phyloP scores from a whole-genome alignment of 352 stramenopile species.

The Phytophthora colocasiae region DNA sequence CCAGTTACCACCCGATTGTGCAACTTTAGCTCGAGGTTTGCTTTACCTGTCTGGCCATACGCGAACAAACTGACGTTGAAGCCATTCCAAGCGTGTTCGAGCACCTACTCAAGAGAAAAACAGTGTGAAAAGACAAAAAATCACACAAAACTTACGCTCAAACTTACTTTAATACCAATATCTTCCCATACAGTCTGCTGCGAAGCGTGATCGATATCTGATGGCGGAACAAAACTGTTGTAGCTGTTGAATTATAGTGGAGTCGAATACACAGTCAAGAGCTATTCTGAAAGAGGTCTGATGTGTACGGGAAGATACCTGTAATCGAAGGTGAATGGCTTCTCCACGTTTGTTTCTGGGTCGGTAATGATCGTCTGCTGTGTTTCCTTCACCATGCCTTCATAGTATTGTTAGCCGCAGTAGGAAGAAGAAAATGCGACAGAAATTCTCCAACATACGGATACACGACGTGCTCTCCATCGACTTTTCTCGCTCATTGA shows the following conservation, averaged over 20 bases:
- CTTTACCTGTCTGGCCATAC: constrained; percentile 82
- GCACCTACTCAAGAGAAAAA: constrained; percentile 42
- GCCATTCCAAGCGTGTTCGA: constrained; percentile 91
- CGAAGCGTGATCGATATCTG: constrained; percentile 69
- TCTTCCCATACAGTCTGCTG: constrained; percentile 89
- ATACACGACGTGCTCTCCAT: constrained; percentile 79
- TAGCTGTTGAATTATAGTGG: constrained; percentile 56
- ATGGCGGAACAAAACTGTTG: constrained; percentile 72
- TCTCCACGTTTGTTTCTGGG: constrained; percentile 75
- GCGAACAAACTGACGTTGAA: constrained; percentile 92
- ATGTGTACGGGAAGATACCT: constrained; percentile 40
- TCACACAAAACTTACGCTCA: neutral
- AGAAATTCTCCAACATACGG: constrained; percentile 38
- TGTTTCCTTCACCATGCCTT: constrained; percentile 82
- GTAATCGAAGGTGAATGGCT: constrained; percentile 91
- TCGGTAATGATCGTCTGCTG: constrained; percentile 89
- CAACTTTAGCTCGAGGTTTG: neutral
- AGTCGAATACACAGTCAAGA: neutral
- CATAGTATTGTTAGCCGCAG: constrained; percentile 3
- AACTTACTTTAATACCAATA: constrained; percentile 74
- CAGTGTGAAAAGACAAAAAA: neutral
- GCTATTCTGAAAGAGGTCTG: too few species aligned
- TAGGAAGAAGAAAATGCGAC: neutral
- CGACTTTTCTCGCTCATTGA: constrained; percentile 83
- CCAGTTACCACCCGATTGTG: neutral